These are phyloP conservation scores for Irpex rosettiformis DNA, from an alignment of 1,284 basidiomycete genomes.

Conservation along the genomic window DNA sequence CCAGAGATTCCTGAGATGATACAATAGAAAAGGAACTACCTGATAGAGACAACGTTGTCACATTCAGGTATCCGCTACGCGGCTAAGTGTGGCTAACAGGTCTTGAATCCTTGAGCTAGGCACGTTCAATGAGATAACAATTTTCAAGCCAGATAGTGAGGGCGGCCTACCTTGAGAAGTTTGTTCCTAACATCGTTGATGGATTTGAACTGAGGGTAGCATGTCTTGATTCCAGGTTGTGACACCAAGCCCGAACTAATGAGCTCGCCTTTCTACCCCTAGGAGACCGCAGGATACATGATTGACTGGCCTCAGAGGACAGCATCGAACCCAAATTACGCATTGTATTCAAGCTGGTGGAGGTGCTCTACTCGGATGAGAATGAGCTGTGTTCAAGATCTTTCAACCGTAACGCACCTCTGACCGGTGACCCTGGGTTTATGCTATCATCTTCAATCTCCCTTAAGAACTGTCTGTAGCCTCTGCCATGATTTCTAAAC, in stretches of 20 bases:
- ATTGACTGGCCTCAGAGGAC: background rate
- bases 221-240: background rate
- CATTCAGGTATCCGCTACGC: background rate
- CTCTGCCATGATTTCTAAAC: too few species aligned
- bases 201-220: background rate
- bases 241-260: background rate
- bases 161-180: background rate
- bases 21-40: background rate
- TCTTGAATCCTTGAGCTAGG: background rate
- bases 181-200: background rate
- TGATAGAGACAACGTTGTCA: background rate
- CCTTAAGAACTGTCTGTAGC: background rate
- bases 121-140: background rate
- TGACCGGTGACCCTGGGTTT: background rate
- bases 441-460: background rate
- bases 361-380: background rate
- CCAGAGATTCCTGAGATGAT: background rate
- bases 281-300: slow-evolving; percentile 8
- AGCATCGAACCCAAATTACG: background rate
- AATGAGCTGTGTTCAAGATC: background rate
- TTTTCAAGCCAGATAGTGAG: background rate
- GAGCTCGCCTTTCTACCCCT: slow-evolving; percentile 8
- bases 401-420: background rate
- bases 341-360: background rate
- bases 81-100: background rate